Evolutionary conservation across 177 flowering plant species (phyloP).

Genomic region (Tripterygium wilfordii): DNA sequence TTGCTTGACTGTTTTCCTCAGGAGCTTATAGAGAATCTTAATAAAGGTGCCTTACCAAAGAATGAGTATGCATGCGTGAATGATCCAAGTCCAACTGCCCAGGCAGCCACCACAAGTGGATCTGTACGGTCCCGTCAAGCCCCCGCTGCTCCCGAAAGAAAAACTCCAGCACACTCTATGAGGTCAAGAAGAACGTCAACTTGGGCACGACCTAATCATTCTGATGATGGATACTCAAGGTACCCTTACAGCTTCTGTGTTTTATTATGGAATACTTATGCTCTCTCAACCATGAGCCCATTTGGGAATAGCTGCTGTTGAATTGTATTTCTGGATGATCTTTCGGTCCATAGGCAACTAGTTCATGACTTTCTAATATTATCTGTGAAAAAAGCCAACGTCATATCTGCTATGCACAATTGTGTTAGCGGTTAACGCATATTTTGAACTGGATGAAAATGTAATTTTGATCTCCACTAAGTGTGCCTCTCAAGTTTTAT

Average conservation of each 20-base stretch:
- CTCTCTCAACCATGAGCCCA: no score
- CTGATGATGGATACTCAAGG: constrained; percentile 98
- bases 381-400: no score
- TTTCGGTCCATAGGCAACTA: no score
- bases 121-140: constrained; percentile 31
- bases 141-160: constrained; percentile 29
- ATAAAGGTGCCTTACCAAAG: constrained; percentile 77
- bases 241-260: constrained; percentile 11
- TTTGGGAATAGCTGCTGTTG: no score
- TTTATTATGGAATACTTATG: background rate
- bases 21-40: constrained; percentile 85
- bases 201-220: constrained; percentile 80
- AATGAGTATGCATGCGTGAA: constrained; percentile 77
- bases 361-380: no score
- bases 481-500: background rate
- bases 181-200: constrained; percentile 87
- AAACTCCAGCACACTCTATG: constrained; percentile 51
- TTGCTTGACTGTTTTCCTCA: constrained; percentile 14
- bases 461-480: background rate
- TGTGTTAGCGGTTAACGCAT: no score
- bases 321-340: background rate
- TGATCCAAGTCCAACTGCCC: constrained; percentile 54
- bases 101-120: constrained; percentile 14
- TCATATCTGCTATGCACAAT: no score
- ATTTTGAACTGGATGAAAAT: no score